A percentile compares a stretch with the other conserved stretches of the same genome.
Evolutionary conservation across 1,284 basidiomycete species (phyloP).

Genomic region (Wolfiporia cocos): DNA sequence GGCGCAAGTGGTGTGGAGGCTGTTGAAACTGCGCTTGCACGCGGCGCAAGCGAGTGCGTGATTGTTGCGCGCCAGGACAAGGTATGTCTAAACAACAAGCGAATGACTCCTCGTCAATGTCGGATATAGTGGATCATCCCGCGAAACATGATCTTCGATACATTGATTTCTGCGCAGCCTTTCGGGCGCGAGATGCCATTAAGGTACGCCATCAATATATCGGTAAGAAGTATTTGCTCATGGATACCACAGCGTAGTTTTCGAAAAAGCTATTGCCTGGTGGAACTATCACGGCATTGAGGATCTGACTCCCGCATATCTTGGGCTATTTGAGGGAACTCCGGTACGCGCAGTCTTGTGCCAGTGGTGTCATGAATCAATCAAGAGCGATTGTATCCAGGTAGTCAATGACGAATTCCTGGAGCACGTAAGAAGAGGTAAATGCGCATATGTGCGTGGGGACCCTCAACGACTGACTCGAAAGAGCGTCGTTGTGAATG

Average conservation of each 20-base stretch:
- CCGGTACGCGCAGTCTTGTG: constrained; percentile 26
- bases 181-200: constrained; percentile 52
- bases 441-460: constrained; percentile 48
- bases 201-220: constrained; percentile 23
- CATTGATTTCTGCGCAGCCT: constrained; percentile 47
- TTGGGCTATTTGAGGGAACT: constrained; percentile 43
- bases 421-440: constrained; percentile 40
- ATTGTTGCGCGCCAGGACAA: constrained; percentile 40
- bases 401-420: constrained; percentile 57
- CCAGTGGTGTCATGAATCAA: no score
- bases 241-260: constrained; percentile 34
- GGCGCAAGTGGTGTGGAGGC: constrained; percentile 60
- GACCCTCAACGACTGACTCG: constrained; percentile 41
- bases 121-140: constrained; percentile 48
- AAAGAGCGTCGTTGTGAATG: constrained; percentile 35
- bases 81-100: constrained; percentile 12
- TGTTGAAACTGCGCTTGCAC: constrained; percentile 44
- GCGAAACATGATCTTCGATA: constrained; percentile 48
- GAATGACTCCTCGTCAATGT: no score
- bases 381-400: no score
- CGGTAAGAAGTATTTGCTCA: background rate
- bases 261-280: constrained; percentile 41
- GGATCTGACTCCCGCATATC: constrained; percentile 36
- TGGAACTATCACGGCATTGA: constrained; percentile 51
- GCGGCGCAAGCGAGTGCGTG: constrained; percentile 37